Evolutionary conservation across 805 yeast genomes (phyloP), one percentile per base, ranked within the genome.

Genomic region (Candida glaebosa): DNA sequence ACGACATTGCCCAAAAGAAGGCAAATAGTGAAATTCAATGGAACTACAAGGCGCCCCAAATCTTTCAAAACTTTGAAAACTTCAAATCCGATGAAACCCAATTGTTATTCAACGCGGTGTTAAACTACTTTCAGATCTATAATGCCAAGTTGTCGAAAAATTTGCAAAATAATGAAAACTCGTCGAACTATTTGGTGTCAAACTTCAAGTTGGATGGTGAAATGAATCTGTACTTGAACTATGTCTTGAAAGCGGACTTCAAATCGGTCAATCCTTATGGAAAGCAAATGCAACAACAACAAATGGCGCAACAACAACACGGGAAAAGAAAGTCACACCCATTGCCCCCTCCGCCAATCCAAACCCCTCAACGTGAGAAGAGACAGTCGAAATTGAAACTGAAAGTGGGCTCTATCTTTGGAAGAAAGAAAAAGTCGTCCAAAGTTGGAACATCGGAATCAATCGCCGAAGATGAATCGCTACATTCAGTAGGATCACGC

Each of bases 1-100:
- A 58, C 32, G 50, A 51, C 37, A 38, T 69, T 41, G 39, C 51
- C 2, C 20, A 38, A 3, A 36, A 40, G 10, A 38, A 41, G 18
- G 38, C 49, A 17, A 52, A 63, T 37, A 73, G 79, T 24, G 80
- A 75, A 40, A 69, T 69, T 26, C 75, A 78, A 51, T 88, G 96
- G 96, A 82, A 81, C 47, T 67, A 77, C 40, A 81, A 82, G 57
- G 91, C 93, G 2, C 91, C 95, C 2, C 79, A 75, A 41, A 78
- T 84, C 33, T 84, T 86, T 56, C 82, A 82, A 50, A 78, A 79
- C 48, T 83, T 88, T 57, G 93, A 87, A 56, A 72, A 71, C 46
- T 80, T 83, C 50, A 95, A 88, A 58, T 73, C 67, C 30, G 53
- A 66, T 67, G 60, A 79, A 87, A 64, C 71, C 78, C 60, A 70